Evolutionary conservation across 768 basidiomycete species (phyloP).

Genomic region (Mycena pura): DNA sequence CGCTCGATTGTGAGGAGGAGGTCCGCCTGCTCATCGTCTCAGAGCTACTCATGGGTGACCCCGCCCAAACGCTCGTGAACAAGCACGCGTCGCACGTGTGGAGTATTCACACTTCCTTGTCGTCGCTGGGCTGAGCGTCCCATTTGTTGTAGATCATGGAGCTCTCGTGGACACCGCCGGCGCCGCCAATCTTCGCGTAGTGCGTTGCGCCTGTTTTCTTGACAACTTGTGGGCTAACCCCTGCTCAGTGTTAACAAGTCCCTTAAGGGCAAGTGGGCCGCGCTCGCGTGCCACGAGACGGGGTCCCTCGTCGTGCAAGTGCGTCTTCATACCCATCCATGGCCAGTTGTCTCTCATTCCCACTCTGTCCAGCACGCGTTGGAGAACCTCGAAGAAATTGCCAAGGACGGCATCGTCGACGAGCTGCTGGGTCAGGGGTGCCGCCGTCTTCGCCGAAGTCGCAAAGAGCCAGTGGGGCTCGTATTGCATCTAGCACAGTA

Average conservation of each 20-base stretch:
- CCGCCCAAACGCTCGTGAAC: slow-evolving; percentile 85
- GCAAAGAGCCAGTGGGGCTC: slow-evolving; percentile 90
- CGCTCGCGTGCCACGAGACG: slow-evolving; percentile 89
- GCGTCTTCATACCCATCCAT: slow-evolving; percentile 13
- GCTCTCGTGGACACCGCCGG: slow-evolving; percentile 84
- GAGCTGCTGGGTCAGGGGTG: slow-evolving; percentile 81
- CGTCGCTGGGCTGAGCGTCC: slow-evolving; percentile 10
- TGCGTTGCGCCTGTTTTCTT: slow-evolving; percentile 49
- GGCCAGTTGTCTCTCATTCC: slow-evolving; percentile 1
- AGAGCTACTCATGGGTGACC: slow-evolving; percentile 83
- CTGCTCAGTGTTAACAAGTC: slow-evolving; percentile 79
- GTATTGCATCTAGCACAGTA: slow-evolving; percentile 87
- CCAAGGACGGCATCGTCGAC: slow-evolving; percentile 85
- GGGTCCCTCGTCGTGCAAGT: slow-evolving; percentile 90
- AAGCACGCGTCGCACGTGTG: slow-evolving; percentile 93
- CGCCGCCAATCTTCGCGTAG: slow-evolving; percentile 89
- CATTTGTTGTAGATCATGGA: slow-evolving; percentile 94
- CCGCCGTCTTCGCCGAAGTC: slow-evolving; percentile 72
- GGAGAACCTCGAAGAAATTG: slow-evolving; percentile 83
- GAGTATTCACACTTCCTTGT: slow-evolving; percentile 47
- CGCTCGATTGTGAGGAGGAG: slow-evolving; percentile 90
- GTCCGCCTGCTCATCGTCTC: slow-evolving; percentile 83
- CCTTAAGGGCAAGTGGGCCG: slow-evolving; percentile 87
- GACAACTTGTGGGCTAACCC: slow-evolving; percentile 8
- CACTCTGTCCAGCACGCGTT: slow-evolving; percentile 70